A percentile compares a stretch with the other conserved stretches of the same genome.
These are phyloP conservation scores for Leishmania aethiopica DNA, from an alignment of 208 protist genomes.

Conservation along the genomic window DNA sequence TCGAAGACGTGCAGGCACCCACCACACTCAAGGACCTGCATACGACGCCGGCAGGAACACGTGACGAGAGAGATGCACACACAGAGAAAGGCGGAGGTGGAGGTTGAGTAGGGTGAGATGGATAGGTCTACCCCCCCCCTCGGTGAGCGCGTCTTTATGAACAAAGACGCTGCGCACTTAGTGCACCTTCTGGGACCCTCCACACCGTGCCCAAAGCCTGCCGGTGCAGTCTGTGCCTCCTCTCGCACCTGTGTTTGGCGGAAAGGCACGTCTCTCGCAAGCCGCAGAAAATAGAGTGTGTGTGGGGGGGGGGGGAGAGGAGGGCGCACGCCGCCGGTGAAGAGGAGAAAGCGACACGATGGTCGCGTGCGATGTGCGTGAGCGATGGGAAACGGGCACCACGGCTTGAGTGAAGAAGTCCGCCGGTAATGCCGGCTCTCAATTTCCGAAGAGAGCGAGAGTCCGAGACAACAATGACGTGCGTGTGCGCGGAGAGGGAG, in stretches of 20 bases:
- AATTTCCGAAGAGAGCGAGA: background rate
- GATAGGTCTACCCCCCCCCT: background rate
- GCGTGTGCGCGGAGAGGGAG: background rate
- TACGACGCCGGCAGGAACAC: background rate
- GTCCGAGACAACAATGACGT: background rate
- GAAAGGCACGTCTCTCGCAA: background rate
- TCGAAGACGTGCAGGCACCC: background rate
- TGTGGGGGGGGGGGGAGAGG: background rate
- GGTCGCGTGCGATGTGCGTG: background rate
- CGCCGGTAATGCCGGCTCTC: background rate
- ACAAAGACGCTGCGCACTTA: background rate
- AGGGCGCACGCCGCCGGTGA: background rate
- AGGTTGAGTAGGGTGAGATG: background rate
- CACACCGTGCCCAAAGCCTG: background rate
- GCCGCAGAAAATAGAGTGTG: conserved; percentile 6
- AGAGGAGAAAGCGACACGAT: background rate
- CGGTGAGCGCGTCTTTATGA: background rate
- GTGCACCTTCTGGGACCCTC: background rate
- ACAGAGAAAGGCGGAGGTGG: background rate
- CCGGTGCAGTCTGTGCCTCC: background rate
- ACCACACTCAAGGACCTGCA: background rate
- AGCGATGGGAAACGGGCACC: background rate
- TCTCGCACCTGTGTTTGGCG: background rate
- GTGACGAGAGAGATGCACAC: background rate
- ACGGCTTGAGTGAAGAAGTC: background rate